These are phyloP conservation scores for Incumbomyces delicatus DNA, from an alignment of 2,329 filamentous ascomycete species.

Conservation along the genomic window DNA sequence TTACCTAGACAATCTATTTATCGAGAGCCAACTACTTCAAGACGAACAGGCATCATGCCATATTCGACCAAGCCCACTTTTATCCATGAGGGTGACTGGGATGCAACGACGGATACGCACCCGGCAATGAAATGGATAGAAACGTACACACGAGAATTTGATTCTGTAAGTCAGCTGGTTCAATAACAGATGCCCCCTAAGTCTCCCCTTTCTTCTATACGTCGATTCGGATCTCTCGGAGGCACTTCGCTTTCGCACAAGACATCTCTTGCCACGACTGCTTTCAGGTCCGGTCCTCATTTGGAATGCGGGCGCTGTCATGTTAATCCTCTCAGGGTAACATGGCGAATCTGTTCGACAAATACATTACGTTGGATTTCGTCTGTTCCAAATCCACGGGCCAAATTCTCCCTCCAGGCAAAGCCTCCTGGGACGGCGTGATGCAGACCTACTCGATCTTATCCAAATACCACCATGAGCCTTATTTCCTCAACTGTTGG, in stretches of 20 bases:
- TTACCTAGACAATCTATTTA: too few relatives aligned
- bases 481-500: conserved; percentile 13
- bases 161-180: conserved; percentile 1
- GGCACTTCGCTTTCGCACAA: too few relatives aligned
- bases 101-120: conserved; percentile 14
- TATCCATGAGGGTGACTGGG: conserved; percentile 14
- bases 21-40: too few relatives aligned
- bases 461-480: conserved; percentile 15
- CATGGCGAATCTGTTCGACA: not conserved
- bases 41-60: too few relatives aligned
- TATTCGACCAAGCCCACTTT: too few relatives aligned
- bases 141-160: conserved; percentile 9
- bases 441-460: conserved; percentile 13
- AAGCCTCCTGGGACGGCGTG: conserved; percentile 8
- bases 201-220: too few relatives aligned
- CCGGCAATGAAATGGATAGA: conserved; percentile 20
- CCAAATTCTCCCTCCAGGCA: conserved; percentile 5
- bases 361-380: conserved; percentile 12
- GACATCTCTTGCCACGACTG: too few relatives aligned
- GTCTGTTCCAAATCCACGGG: conserved; percentile 14
- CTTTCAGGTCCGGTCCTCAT: too few relatives aligned
- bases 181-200: too few relatives aligned
- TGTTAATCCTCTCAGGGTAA: conserved; percentile 10
- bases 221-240: too few relatives aligned
- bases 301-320: too few relatives aligned